These are phyloP conservation scores for Musa beccarii DNA, from an alignment of 176 grass and related monocot genomes.

Conservation along the genomic window DNA sequence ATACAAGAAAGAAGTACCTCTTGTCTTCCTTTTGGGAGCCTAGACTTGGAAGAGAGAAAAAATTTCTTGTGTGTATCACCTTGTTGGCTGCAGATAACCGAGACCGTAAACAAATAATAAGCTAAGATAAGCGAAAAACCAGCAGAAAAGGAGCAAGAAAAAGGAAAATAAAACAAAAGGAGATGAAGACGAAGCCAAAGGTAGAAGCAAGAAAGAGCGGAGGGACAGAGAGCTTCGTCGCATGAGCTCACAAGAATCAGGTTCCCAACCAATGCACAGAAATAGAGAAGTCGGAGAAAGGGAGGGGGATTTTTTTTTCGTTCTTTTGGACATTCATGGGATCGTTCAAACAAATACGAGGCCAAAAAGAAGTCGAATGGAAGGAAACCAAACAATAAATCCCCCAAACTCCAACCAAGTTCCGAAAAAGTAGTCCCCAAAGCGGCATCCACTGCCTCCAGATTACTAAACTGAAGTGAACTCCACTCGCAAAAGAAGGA, in stretches of 20 bases:
- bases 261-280: slow-evolving; percentile 11
- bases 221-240: not conserved
- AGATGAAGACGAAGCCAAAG: not conserved
- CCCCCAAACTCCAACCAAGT: not conserved
- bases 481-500: not conserved
- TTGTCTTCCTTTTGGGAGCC: no score
- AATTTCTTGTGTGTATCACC: no score
- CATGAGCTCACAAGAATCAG: slow-evolving; percentile 11
- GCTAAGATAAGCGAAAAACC: not conserved
- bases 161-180: not conserved
- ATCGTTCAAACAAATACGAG: slow-evolving; percentile 10
- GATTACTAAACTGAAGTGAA: not conserved
- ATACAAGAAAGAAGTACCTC: no score
- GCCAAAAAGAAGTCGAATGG: not conserved
- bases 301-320: not conserved
- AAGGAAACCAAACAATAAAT: not conserved
- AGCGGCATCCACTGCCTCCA: not conserved
- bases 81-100: not conserved
- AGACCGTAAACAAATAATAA: not conserved
- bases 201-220: no score
- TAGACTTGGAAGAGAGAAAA: not conserved
- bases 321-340: not conserved
- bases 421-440: not conserved
- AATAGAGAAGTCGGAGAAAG: not conserved
- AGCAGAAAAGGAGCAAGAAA: not conserved